Base-by-base conservation (phyloP, 176 grass and related monocot species). In the Carex myosuroides region DNA sequence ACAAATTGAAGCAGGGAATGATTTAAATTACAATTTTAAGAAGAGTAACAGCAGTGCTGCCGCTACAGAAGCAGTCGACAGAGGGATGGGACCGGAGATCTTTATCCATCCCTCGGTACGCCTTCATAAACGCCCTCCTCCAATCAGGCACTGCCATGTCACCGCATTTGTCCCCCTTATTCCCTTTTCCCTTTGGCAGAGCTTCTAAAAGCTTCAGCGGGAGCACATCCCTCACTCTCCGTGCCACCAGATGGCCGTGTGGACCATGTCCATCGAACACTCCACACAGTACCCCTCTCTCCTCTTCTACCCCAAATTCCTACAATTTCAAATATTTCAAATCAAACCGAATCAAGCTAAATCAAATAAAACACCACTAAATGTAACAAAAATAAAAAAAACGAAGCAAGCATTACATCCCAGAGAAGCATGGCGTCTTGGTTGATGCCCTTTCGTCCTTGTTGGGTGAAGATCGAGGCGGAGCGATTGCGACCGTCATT, bases 351-450 rank as follows among this genome's bases (percentile, higher is more conserved):
- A 32, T 71, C 18, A 17, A 78, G 26, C 21, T 30, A 21, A 80
- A 46, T 58, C 33, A 63, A 73, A 12, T 29, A n/a, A 64, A 73
- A 32, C 2, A 60, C 6, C 24, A 50, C 18, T 37, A 39, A 33
- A 72, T 9, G 17, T 26, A 11, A 60, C 12, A 35, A 30, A 30
- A 62, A 77, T 0, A 3, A 26, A 56, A 3, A 20, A 9, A 4
- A 39, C 22, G 60, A 17, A 53, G 57, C 18, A 48, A 70, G 13
- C 54, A 91, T 90, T 94, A 99, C 93, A 88, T 99, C 93, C 97
- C 93, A 95, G 76, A 99, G 85, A 87, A 99, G 88, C 97, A 99
- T 95, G 84, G 97, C 97, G 78, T 99, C 97, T 90, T 99, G 93
- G 80, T 95, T 99, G 89, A 99, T 90, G 76, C 93, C 97, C 87